Percentiles rank a stretch among this genome's conserved stretches.
Evolutionary conservation across 306 rosid genomes (phyloP).

Genomic region (Leucaena leucocephala): DNA sequence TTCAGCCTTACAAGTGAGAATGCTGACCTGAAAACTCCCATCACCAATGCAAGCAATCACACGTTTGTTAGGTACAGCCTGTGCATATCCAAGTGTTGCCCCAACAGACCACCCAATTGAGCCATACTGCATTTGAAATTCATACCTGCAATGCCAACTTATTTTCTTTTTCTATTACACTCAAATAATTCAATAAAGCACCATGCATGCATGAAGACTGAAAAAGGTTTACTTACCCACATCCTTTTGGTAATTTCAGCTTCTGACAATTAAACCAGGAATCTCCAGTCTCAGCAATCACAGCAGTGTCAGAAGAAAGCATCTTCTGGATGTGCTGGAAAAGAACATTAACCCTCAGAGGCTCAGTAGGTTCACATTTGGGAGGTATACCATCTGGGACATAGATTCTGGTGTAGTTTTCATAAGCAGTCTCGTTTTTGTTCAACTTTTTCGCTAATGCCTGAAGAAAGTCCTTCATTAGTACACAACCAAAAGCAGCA

Average conservation of each 20-base stretch:
- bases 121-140: constrained; percentile 59
- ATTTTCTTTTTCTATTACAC: constrained; percentile 8
- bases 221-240: constrained; percentile 45
- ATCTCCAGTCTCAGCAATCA: constrained; percentile 55
- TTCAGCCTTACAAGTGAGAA: neutral
- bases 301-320: constrained; percentile 46
- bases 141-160: constrained; percentile 54
- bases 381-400: constrained; percentile 45
- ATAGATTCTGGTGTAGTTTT: constrained; percentile 48
- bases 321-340: constrained; percentile 54
- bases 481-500: constrained; percentile 49
- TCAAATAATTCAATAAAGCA: neutral
- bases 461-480: constrained; percentile 55
- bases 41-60: constrained; percentile 65
- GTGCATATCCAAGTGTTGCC: constrained; percentile 59
- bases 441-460: constrained; percentile 45
- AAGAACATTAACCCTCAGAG: constrained; percentile 50
- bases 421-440: constrained; percentile 45
- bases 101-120: constrained; percentile 69
- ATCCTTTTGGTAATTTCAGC: constrained; percentile 47
- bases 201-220: neutral
- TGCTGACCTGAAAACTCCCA: constrained; percentile 55
- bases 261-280: constrained; percentile 61
- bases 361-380: constrained; percentile 42
- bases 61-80: constrained; percentile 45